Evolutionary conservation across 352 stramenopile species (phyloP).

Genomic region (Pythium utonaiense): DNA sequence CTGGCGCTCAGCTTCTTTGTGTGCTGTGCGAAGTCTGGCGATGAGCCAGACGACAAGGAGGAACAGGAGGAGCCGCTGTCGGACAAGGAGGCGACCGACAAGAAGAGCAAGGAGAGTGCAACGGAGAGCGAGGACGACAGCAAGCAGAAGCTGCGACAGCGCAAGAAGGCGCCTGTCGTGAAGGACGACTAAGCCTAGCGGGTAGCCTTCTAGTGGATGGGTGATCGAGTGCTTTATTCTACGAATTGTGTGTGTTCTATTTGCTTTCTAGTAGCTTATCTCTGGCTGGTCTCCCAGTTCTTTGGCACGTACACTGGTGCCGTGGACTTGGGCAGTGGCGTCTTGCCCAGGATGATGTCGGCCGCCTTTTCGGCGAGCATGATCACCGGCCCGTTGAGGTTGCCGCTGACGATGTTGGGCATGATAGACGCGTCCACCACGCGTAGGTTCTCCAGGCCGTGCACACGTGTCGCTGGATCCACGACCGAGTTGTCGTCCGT

Average conservation of each 20-base stretch:
- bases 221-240: background rate
- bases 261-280: constrained; percentile 32
- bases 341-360: constrained; percentile 87
- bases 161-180: constrained; percentile 75
- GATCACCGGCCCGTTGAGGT: constrained; percentile 92
- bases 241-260: background rate
- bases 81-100: background rate
- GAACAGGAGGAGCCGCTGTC: constrained; percentile 29
- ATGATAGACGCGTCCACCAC: constrained; percentile 93
- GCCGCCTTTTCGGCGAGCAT: constrained; percentile 93
- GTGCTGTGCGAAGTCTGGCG: constrained; percentile 41
- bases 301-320: constrained; percentile 66
- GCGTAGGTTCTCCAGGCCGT: constrained; percentile 84
- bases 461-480: constrained; percentile 81
- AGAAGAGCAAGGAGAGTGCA: constrained; percentile 26
- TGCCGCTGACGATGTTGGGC: constrained; percentile 93
- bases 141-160: constrained; percentile 60
- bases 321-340: constrained; percentile 63
- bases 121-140: constrained; percentile 24
- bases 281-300: constrained; percentile 72
- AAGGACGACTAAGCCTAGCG: constrained; percentile 39
- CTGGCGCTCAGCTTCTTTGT: constrained; percentile 51
- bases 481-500: constrained; percentile 84
- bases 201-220: background rate
- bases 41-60: constrained; percentile 28